Evolutionary conservation across 306 rosid genomes (phyloP).

Genomic region (Abrus precatorius): DNA sequence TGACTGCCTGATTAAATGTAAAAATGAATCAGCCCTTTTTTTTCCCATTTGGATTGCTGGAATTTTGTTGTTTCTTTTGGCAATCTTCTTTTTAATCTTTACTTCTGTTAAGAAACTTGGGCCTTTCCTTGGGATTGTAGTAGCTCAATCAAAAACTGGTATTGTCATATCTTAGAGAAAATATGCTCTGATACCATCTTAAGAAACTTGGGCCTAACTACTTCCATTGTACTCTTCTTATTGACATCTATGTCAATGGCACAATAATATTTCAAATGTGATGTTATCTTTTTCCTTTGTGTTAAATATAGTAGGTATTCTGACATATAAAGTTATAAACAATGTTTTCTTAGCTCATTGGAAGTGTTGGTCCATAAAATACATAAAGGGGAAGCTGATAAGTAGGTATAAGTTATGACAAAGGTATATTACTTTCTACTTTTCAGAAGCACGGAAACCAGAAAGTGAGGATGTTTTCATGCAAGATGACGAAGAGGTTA

Average conservation of each 20-base stretch:
- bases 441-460: conserved; percentile 88
- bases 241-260: conserved; percentile 15
- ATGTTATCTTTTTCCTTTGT: background rate
- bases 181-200: no score
- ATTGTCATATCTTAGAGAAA: no score
- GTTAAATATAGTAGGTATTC: conserved; percentile 32
- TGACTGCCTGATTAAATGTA: conserved; percentile 32
- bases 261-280: conserved; percentile 33
- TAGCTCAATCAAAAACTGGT: no score
- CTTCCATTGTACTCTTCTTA: background rate
- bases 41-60: conserved; percentile 9
- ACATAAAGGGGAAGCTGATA: conserved; percentile 22
- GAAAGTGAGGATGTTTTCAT: conserved; percentile 88
- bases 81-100: conserved; percentile 12
- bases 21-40: background rate
- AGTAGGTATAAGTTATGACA: background rate
- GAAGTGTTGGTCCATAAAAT: conserved; percentile 16
- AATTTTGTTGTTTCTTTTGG: conserved; percentile 34
- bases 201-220: no score
- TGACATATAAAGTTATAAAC: background rate
- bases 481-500: conserved; percentile 79
- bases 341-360: conserved; percentile 27
- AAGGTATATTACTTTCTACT: conserved; percentile 36
- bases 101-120: background rate
- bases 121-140: no score